Evolutionary conservation across 2,329 filamentous ascomycete species (phyloP).

Genomic region (Colletotrichum sp.): DNA sequence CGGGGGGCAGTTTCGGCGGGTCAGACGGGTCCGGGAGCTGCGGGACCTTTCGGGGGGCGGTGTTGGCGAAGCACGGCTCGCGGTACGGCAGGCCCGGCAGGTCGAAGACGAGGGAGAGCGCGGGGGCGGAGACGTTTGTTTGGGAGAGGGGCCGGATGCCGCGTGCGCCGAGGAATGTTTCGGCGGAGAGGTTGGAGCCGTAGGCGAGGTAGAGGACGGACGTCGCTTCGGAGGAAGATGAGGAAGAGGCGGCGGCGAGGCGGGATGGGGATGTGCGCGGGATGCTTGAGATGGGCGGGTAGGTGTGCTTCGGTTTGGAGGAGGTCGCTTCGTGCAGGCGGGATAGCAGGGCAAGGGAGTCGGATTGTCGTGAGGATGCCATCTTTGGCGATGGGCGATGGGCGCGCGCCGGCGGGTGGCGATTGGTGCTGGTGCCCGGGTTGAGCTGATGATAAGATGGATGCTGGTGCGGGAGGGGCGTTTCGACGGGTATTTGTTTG

Average conservation of each 20-base stretch:
- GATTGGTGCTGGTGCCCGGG: neutral
- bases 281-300: conserved; percentile 35
- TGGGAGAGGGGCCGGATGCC: conserved; percentile 83
- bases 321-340: neutral
- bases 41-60: conserved; percentile 62
- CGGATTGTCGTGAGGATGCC: neutral
- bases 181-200: conserved; percentile 83
- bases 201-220: conserved; percentile 82
- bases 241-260: conserved; percentile 34
- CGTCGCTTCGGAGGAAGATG: conserved; percentile 42
- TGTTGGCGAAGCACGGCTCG: conserved; percentile 94
- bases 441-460: neutral
- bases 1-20: conserved; percentile 32
- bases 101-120: conserved; percentile 81
- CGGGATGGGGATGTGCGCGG: conserved; percentile 41
- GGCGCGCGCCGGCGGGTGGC: neutral
- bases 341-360: neutral
- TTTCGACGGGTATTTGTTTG: neutral
- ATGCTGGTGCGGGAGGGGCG: neutral
- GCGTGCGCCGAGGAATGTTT: conserved; percentile 80
- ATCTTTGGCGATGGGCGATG: neutral
- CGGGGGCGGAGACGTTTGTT: conserved; percentile 82
- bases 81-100: conserved; percentile 84
- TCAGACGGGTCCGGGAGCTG: conserved; percentile 39
- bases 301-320: conserved; percentile 17